These are phyloP conservation scores for Starmera caribaea DNA, from an alignment of 805 yeast species.

Conservation along the genomic window DNA sequence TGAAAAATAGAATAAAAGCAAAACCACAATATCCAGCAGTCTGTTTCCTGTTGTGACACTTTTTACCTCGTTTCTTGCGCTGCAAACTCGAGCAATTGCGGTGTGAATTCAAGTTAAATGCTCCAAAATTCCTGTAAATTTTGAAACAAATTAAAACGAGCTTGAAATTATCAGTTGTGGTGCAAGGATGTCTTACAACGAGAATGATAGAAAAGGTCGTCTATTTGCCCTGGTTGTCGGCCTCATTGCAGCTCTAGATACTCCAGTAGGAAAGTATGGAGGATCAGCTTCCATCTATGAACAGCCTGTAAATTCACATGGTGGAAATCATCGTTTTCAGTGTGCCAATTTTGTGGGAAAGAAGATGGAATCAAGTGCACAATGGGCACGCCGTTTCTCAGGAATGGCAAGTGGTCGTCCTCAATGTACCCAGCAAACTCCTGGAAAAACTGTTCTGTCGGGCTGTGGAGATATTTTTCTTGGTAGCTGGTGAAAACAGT, in stretches of 20 bases:
- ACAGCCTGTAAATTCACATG: slow-evolving; percentile 29
- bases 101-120: too few species aligned
- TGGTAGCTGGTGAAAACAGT: background rate
- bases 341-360: slow-evolving; percentile 49
- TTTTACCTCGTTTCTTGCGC: too few species aligned
- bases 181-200: too few species aligned
- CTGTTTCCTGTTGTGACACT: too few species aligned
- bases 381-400: slow-evolving; percentile 33
- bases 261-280: slow-evolving; percentile 29
- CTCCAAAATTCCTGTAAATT: too few species aligned
- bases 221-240: too few species aligned
- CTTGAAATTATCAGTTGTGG: too few species aligned
- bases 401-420: slow-evolving; percentile 50
- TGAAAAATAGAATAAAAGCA: too few species aligned
- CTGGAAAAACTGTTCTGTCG: slow-evolving; percentile 9
- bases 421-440: slow-evolving; percentile 18
- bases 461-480: slow-evolving; percentile 6
- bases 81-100: too few species aligned
- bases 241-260: slow-evolving; percentile 12
- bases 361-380: slow-evolving; percentile 43
- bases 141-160: too few species aligned
- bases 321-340: slow-evolving; percentile 33
- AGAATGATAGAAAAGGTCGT: too few species aligned
- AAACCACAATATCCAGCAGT: too few species aligned
- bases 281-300: slow-evolving; percentile 35